Base-by-base conservation (phyloP, 179 eudicot genomes). In the Spinacia oleracea region DNA sequence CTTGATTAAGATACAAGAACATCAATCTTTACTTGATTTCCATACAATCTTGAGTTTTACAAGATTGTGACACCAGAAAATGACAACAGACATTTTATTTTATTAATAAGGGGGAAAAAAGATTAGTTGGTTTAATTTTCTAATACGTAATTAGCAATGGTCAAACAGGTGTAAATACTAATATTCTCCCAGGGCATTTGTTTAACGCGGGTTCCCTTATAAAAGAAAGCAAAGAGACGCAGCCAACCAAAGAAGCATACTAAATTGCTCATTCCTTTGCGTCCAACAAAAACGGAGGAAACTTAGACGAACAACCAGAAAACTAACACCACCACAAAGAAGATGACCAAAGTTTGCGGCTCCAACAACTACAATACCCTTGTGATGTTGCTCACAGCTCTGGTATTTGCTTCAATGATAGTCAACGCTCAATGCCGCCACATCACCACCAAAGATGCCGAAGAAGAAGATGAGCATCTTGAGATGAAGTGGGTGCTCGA, bases 321-420 rank as follows among this genome's bases (percentile, higher is more conserved):
- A 25, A 42, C 55, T 48, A 48, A 76, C 73, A 79, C 23, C 51
- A 53, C 45, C 78, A 80, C 45, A 84, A 89, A 86, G 83, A 83
- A 73, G 84, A 82, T 81, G 83, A 86, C 63, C 85, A 72, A 71
- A 15, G 69, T 67, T 51, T 56, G 34, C 31, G 72, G 82, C 60
- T 67, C 50, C 42, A 43, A 32, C n/a, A 18, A 70, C 77, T 67
- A 73, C 82, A 66, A 58, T 76, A 74, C 53, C n/a, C 12, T 75
- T 7, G 53, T 75, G 80, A 80, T 31, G 77, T 73, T 75, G 76
- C 51, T 78, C 20, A 40, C 62, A 4, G 38, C 72, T 67, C 65
- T 77, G 32, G 70, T 73, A 70, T 70, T 84, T 31, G 53, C 83
- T n/a, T 76, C 75, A 50, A 56, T 66, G 29, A 50, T 85, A 42